Evolutionary conservation across 2,329 filamentous ascomycete species (phyloP), one percentile per base, ranked within the genome.

Genomic region (Aspergillus costaricaensis): DNA sequence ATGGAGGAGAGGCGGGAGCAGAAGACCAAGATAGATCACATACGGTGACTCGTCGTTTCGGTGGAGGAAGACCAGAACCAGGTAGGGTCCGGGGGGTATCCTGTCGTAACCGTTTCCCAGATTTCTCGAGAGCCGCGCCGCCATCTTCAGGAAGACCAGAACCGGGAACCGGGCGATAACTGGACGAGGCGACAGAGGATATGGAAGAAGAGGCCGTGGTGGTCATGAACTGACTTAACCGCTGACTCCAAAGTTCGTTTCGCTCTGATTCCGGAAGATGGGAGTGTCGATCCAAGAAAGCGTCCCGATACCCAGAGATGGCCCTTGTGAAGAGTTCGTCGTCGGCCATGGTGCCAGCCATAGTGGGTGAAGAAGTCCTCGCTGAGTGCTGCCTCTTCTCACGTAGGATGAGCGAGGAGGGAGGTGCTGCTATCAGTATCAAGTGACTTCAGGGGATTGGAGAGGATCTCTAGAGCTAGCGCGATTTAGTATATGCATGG

Each of bases 31-130:
- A 70, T 73, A 72, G 71, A 72, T 72, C 68, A 78, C 77, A 70
- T 79, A 79, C 77, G 75, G 74, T 78, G 72, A 76, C 77, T 75
- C 76, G 76, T 72, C 77, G 76, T 72, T 79, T 79, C 57, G 74
- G 72, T 69, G 69, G 70, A 55, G 71, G 76, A 64, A 72, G 70
- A 71, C 72, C 72, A 71, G 74, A 74, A 69, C 70, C 72, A 69
- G 76, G 73, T 57, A 75, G 63, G 55, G 72, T 77, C 67, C 74
- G 73, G 55, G 76, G 75, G 60, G 71, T 72, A 62, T 77, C 74
- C 72, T 76, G 75, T 74, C 78, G 73, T 69, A 70, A 65, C 64
- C 74, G 73, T 76, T 79, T 77, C 69, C 77, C 74, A 68, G 74
- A 71, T 67, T 72, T 74, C 59, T 73, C 72, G 57, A 68, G 60